A percentile compares a stretch with the other conserved stretches of the same genome.
These are phyloP conservation scores for Gossypium turneri DNA, from an alignment of 345 rosid genomes.

Conservation along the genomic window DNA sequence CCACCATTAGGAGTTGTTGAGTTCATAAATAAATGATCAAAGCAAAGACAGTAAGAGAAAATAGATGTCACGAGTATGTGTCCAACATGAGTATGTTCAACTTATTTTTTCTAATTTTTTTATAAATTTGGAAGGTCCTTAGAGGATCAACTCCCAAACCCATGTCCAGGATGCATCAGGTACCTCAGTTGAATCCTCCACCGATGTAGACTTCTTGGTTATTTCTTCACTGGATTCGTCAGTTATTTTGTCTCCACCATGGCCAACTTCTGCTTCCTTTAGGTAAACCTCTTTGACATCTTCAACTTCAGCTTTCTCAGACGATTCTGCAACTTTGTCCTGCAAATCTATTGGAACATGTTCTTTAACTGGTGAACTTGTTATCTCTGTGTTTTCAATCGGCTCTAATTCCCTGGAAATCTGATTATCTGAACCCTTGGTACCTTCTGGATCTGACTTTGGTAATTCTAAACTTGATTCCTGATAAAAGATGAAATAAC, in stretches of 20 bases:
- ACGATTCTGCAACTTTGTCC: conserved; percentile 27
- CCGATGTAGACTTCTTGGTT: background rate
- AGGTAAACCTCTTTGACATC: conserved; percentile 21
- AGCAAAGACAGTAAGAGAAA: background rate
- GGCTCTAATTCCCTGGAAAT: conserved; percentile 27
- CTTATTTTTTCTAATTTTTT: background rate
- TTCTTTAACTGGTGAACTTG: conserved; percentile 22
- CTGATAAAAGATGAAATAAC: conserved; percentile 31
- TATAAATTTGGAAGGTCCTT: no score
- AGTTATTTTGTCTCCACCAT: conserved; percentile 11
- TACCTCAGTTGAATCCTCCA: background rate
- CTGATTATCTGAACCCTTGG: conserved; percentile 23
- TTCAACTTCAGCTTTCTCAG: conserved; percentile 23
- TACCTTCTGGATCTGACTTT: background rate
- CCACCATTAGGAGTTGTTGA: background rate
- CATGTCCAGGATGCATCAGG: background rate
- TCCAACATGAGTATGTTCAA: background rate
- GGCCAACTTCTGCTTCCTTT: conserved; percentile 24
- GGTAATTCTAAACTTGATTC: conserved; percentile 20
- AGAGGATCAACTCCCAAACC: background rate
- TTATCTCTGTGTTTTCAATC: conserved; percentile 5
- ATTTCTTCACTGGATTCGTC: background rate
- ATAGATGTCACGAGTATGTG: background rate
- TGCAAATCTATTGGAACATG: conserved; percentile 18
- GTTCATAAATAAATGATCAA: background rate